These are phyloP conservation scores for Periconia sp. DNA, from an alignment of 2,329 filamentous ascomycete genomes.

Conservation along the genomic window DNA sequence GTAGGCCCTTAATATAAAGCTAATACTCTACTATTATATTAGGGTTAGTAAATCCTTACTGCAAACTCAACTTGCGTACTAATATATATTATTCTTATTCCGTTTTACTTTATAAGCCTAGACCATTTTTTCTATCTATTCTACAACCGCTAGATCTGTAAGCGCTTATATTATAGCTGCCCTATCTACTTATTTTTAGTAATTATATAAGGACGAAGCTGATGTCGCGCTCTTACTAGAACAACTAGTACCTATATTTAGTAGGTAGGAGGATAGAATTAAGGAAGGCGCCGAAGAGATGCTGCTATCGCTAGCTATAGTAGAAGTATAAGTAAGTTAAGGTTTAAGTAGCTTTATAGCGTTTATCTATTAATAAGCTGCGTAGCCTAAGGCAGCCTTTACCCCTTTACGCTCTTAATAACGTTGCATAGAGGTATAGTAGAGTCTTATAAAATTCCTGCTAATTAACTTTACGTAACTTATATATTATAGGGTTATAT, in stretches of 20 bases:
- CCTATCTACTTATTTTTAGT: slow-evolving; percentile 1
- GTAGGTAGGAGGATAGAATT: too few species aligned
- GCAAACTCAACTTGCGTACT: not conserved
- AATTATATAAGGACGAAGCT: slow-evolving; percentile 1
- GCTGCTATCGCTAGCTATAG: not conserved
- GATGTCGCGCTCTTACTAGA: too few species aligned
- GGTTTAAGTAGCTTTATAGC: not conserved
- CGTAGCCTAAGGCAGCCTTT: not conserved
- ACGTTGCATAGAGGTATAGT: too few species aligned
- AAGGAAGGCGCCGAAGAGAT: too few species aligned
- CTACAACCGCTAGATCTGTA: slow-evolving; percentile 1
- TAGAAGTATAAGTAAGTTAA: slow-evolving; percentile 4
- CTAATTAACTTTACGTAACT: not conserved
- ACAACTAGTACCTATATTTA: too few species aligned
- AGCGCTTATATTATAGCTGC: slow-evolving; percentile 1
- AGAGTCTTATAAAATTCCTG: not conserved
- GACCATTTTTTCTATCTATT: slow-evolving; percentile 1
- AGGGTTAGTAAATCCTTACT: not conserved
- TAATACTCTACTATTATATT: not conserved
- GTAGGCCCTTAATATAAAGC: not conserved
- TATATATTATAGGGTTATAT: not conserved
- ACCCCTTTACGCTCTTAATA: not conserved
- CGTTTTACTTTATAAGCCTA: not conserved
- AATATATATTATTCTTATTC: not conserved
- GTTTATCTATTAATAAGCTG: slow-evolving; percentile 1